Base-by-base conservation (phyloP, 1,284 basidiomycete species). In the Moesziomyces sp. region DNA sequence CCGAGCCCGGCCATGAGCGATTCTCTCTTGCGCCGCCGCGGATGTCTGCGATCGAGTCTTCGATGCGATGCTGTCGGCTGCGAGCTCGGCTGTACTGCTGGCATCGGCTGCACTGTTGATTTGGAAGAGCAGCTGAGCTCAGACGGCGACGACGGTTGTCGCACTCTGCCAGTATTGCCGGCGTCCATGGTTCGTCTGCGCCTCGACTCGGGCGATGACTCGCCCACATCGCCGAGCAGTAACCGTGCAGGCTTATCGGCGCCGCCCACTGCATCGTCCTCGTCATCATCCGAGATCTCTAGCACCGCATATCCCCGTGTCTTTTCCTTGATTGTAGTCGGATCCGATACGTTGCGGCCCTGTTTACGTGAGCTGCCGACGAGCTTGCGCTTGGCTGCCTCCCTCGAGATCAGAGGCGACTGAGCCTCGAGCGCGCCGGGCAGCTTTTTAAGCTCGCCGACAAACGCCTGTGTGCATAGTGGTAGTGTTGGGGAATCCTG, bases 381-480 rank as follows among this genome's bases (percentile, higher is more conserved):
- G 21, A 58, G 40, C 46, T 73, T 73, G 19, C 64, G 42, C 47
- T 72, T 72, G 3, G 60, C 49, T 35, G 57, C 57, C 23, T 55
- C 35, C 30, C 64, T 45, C 13, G 56, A 46, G 33, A 73, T 26
- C 16, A 73, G 49, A 42, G 70, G 70, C 26, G 70, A 73, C 46
- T 68, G 59, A 16, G 57, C 52, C 16, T 70, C 55, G 16, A 56
- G 42, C 1, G 52, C 62, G 28, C 56, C 54, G 18, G 71, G 66
- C 3, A 74, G 57, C 58, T 74, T 74, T 21, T 57, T 58, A 30
- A 74, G 57, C 43, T 71, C 72, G 5, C 72, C 72, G 1, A 74
- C 67, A 46, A 74, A 74, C 5, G 72, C 72, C 38, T 74, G 72
- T 43, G 72, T 74, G 35, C 72, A 66, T 5, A 74, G 46, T 3